Percentiles rank a stretch among this genome's conserved stretches.
These are phyloP conservation scores for Zopfochytrium polystomum DNA, from an alignment of 371 early-diverging fungal species.

Conservation along the genomic window DNA sequence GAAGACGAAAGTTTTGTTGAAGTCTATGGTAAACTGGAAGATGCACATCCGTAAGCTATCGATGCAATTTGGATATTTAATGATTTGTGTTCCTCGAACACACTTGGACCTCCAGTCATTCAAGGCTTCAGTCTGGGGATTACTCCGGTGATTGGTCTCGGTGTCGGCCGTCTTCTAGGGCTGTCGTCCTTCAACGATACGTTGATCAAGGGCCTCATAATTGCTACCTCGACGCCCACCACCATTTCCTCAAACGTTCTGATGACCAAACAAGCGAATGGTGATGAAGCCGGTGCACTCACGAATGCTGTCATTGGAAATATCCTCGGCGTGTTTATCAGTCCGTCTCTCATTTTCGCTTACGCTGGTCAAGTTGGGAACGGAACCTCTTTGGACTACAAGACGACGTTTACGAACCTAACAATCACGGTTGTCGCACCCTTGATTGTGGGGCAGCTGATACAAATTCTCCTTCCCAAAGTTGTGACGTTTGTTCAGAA, in stretches of 20 bases:
- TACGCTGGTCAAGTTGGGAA: constrained; percentile 37
- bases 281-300: constrained; percentile 66
- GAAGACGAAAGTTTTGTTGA: constrained; percentile 59
- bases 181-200: constrained; percentile 50
- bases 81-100: constrained; percentile 3
- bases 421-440: constrained; percentile 64
- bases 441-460: constrained; percentile 62
- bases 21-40: constrained; percentile 59
- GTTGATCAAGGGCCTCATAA: constrained; percentile 64
- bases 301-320: constrained; percentile 74
- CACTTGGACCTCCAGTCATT: constrained; percentile 37
- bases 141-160: constrained; percentile 65
- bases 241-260: constrained; percentile 77
- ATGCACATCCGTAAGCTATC: constrained; percentile 50
- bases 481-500: constrained; percentile 51
- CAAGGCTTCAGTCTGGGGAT: constrained; percentile 61
- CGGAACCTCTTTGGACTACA: constrained; percentile 49
- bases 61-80: neutral
- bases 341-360: constrained; percentile 62
- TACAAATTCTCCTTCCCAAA: constrained; percentile 58
- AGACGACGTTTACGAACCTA: constrained; percentile 56
- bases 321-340: constrained; percentile 69
- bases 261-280: constrained; percentile 71
- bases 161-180: constrained; percentile 54
- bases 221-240: constrained; percentile 68